Evolutionary conservation across 2,329 filamentous ascomycete species (phyloP), one percentile per base, ranked within the genome.

Genomic region (Aspergillus awamori): DNA sequence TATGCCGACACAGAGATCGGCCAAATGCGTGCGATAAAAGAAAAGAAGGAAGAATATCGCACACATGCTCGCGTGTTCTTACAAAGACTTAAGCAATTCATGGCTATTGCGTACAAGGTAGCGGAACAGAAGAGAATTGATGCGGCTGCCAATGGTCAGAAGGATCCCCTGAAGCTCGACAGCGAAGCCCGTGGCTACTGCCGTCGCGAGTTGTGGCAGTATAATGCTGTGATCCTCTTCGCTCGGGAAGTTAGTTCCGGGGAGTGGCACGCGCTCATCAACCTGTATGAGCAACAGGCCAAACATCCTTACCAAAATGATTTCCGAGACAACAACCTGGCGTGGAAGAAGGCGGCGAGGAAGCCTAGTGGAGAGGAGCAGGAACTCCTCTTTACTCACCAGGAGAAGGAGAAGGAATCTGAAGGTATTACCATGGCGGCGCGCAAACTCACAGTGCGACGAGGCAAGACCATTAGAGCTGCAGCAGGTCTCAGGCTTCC

Each of bases 1-100:
- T 88, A 90, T 68, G 88, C 85, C 55, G 90, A 92, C 70, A 92
- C 89, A 64, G 92, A 87, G 63, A 79, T 89, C 53, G 84, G 91
- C 36, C 89, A 92, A 67, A 98, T 99, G 94, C 88, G 91, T 58
- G 93, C 96, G 43, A 87, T 99, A 26, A 91, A 93, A 68, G 93
- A 98, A 76, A 97, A 97, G 84, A 95, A 93, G 75, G 90, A 96
- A 65, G 89, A 92, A 73, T 99, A 97, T 71, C 82, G 89, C 59
- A 83, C 87, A 13, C 91, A 96, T 73, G 92, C 89, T 67, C 80
- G 84, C 22, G 79, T 86, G 57, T 97, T 98, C 73, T 84, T 97
- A 70, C 86, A 88, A 63, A 86, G 93, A 51, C 82, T 97, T 13
- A 88, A 90, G 65, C 88, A 91, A 56, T 94, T 93, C 74, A 90